phyloP scores from a whole-genome alignment of 257 asterid genomes.

The Fraxinus anomala region DNA sequence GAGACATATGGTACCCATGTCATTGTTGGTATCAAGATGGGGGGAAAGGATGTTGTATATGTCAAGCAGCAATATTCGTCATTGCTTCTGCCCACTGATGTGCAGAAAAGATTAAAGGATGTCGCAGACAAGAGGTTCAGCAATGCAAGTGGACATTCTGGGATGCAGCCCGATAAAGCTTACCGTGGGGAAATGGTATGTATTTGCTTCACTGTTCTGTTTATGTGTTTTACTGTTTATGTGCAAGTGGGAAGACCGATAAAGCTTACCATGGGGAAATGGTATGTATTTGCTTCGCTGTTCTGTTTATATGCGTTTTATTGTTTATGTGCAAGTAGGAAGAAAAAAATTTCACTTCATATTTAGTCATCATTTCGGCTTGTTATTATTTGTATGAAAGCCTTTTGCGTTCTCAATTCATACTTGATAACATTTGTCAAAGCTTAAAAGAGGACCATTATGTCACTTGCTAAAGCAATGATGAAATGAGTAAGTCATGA shows the following conservation, averaged over 20 bases:
- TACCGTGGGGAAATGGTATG: constrained; percentile 51
- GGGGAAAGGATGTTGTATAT: constrained; percentile 73
- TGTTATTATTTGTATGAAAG: constrained; percentile 6
- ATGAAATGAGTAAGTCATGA: not conserved
- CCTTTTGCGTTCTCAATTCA: not conserved
- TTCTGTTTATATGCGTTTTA: constrained; percentile 8
- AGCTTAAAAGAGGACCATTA: constrained; percentile 25
- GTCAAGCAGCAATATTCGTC: constrained; percentile 71
- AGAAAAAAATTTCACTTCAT: not conserved
- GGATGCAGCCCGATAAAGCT: constrained; percentile 36
- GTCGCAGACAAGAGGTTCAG: constrained; percentile 72
- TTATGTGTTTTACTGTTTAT: not conserved
- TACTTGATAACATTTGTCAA: constrained; percentile 20
- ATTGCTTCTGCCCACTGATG: constrained; percentile 59
- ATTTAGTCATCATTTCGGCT: not conserved
- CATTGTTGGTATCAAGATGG: constrained; percentile 83
- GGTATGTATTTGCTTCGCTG: constrained; percentile 41
- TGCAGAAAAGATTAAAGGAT: constrained; percentile 68
- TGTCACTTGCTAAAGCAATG: not conserved
- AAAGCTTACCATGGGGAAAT: constrained; percentile 41
- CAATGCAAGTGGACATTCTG: constrained; percentile 45
- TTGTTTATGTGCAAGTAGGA: not conserved
- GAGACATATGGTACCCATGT: constrained; percentile 80
- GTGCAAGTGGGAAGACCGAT: constrained; percentile 39
- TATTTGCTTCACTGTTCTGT: constrained; percentile 22